Percentiles rank a stretch among this genome's conserved stretches.
phyloP scores from a whole-genome alignment of 2,329 filamentous ascomycete genomes.

The Fusarium piperis region DNA sequence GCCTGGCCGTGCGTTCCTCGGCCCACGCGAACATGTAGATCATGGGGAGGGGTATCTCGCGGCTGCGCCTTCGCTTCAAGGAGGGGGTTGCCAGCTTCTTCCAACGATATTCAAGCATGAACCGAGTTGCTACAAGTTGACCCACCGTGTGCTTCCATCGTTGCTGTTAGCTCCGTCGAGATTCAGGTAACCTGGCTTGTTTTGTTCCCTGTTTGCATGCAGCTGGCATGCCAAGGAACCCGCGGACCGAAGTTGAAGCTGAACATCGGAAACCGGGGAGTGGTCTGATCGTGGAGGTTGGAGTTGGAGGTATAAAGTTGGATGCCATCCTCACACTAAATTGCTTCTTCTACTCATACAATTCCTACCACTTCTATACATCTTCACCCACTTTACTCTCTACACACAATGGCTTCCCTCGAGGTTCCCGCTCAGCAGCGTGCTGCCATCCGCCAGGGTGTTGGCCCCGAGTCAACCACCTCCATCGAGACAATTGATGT shows the following conservation, averaged over 20 bases:
- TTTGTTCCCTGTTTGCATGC: not conserved
- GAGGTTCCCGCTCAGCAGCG: conserved; percentile 29
- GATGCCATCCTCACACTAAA: not conserved
- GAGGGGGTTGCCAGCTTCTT: not conserved
- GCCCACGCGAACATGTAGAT: not conserved
- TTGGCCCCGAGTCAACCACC: conserved; percentile 17
- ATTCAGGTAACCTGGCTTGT: not conserved
- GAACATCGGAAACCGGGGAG: not conserved
- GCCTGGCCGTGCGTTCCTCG: not conserved
- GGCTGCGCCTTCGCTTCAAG: not conserved
- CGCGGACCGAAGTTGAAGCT: not conserved
- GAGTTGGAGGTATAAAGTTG: not conserved
- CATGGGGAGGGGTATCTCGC: not conserved
- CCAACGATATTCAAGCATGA: not conserved
- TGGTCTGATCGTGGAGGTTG: not conserved
- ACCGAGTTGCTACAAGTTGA: not conserved
- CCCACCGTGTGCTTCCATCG: not conserved
- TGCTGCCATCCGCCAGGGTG: conserved; percentile 38
- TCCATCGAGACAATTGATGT: conserved; percentile 31
- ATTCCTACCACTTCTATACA: not conserved
- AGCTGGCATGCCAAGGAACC: not conserved
- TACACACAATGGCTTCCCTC: conserved; percentile 17
- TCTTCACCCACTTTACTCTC: not conserved
- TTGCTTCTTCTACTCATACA: not conserved
- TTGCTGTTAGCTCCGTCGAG: not conserved